Conservation (phyloP, 768 basidiomycete species). For the Dacryopinax primogenitus region DNA sequence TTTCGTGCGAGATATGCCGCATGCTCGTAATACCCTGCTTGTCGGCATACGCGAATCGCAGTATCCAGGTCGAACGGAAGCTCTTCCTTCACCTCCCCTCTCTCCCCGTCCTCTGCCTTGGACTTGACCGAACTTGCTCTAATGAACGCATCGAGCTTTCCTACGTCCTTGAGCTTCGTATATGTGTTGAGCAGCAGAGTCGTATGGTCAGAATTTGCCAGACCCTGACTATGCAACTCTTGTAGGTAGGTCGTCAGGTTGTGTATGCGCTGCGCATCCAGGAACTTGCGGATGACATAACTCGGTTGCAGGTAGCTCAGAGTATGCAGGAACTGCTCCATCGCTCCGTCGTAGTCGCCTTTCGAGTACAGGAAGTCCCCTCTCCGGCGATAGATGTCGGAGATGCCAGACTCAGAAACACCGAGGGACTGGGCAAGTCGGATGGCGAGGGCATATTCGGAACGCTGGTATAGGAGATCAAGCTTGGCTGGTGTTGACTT, state of each 20-base stretch:
- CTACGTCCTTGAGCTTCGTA: conserved; percentile 87
- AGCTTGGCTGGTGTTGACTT: conserved; percentile 75
- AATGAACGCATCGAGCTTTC: conserved; percentile 81
- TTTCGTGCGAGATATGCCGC: conserved; percentile 86
- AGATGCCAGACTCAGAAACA: conserved; percentile 57
- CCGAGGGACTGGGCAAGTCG: conserved; percentile 69
- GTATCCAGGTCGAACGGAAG: conserved; percentile 95
- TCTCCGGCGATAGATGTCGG: conserved; percentile 80
- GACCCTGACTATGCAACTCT: conserved; percentile 76
- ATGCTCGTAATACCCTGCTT: conserved; percentile 92
- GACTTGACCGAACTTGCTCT: conserved; percentile 60
- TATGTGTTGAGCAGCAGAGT: conserved; percentile 94
- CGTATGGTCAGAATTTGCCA: conserved; percentile 93
- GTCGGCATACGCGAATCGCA: conserved; percentile 89
- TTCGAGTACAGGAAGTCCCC: conserved; percentile 86
- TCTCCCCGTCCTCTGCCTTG: conserved; percentile 28
- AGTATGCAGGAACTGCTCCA: conserved; percentile 84
- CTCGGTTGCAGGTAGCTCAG: conserved; percentile 82
- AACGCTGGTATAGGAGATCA: conserved; percentile 69
- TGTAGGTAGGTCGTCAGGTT: conserved; percentile 93
- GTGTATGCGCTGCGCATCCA: conserved; percentile 91
- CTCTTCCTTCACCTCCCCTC: conserved; percentile 36
- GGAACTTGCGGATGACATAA: conserved; percentile 96
- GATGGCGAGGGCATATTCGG: conserved; percentile 66
- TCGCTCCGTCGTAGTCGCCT: conserved; percentile 83